These are phyloP conservation scores for Phlegmacium glaucopus DNA, from an alignment of 768 basidiomycete genomes.

Conservation along the genomic window DNA sequence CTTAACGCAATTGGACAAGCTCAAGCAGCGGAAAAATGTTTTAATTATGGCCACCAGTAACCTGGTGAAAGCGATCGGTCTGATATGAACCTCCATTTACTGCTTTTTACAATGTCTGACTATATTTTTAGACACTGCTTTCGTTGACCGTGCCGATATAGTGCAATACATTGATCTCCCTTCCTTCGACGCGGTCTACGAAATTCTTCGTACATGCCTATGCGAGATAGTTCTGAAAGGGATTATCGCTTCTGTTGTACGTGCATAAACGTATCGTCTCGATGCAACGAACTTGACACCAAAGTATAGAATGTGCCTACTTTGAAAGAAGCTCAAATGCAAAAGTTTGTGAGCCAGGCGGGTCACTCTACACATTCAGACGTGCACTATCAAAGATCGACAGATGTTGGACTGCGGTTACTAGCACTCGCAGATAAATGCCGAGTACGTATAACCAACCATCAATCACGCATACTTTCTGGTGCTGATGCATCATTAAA, in stretches of 20 bases:
- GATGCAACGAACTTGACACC: too few species aligned
- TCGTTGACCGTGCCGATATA: conserved; percentile 96
- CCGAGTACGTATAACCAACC: conserved; percentile 50
- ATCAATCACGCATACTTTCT: neutral
- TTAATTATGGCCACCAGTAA: conserved; percentile 97
- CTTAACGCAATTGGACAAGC: conserved; percentile 93
- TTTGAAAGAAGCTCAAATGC: conserved; percentile 57
- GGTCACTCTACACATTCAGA: conserved; percentile 9
- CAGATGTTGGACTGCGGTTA: conserved; percentile 53
- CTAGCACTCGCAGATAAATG: conserved; percentile 73
- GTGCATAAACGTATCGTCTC: too few species aligned
- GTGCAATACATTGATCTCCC: conserved; percentile 94
- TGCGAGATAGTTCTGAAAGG: conserved; percentile 74
- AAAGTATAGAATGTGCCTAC: conserved; percentile 53
- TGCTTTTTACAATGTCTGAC: neutral
- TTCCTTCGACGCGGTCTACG: conserved; percentile 87
- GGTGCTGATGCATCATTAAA: conserved; percentile 19
- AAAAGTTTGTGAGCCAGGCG: conserved; percentile 41
- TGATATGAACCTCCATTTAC: neutral
- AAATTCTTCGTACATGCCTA: conserved; percentile 82
- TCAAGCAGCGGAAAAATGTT: conserved; percentile 91
- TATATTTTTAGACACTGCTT: conserved; percentile 73
- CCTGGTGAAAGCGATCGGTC: conserved; percentile 91
- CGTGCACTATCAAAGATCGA: conserved; percentile 42
- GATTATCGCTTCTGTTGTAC: conserved; percentile 61